phyloP scores from a whole-genome alignment of 306 rosid genomes.

The Ziziphus jujuba region DNA sequence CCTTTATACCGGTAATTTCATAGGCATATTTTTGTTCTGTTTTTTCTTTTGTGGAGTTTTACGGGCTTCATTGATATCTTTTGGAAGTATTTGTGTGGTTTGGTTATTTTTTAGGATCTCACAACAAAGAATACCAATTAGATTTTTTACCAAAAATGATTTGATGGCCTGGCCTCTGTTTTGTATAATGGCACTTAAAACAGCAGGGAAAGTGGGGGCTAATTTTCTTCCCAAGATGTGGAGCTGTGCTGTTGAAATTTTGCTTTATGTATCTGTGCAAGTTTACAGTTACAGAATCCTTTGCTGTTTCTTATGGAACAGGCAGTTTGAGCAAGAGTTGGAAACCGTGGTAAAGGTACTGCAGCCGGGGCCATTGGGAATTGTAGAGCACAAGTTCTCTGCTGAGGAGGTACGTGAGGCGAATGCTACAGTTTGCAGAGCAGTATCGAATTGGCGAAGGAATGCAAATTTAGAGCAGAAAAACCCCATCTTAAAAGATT shows the following conservation, averaged over 20 bases:
- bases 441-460: slow-evolving; percentile 70
- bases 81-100: no score
- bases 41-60: no score
- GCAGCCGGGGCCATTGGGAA: slow-evolving; percentile 96
- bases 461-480: slow-evolving; percentile 47
- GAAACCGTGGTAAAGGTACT: slow-evolving; percentile 80
- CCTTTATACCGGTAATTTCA: no score
- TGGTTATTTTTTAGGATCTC: no score
- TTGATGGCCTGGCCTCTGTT: not conserved
- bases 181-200: not conserved
- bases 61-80: no score
- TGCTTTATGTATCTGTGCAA: not conserved
- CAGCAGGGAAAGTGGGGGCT: not conserved
- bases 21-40: no score
- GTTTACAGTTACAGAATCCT: not conserved
- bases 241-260: slow-evolving; percentile 2
- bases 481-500: slow-evolving; percentile 46
- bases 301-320: slow-evolving; percentile 25
- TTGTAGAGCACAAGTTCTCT: slow-evolving; percentile 80
- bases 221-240: not conserved
- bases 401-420: slow-evolving; percentile 66
- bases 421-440: slow-evolving; percentile 52
- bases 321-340: slow-evolving; percentile 82
- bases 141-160: not conserved
- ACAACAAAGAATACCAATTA: no score